These are phyloP conservation scores for Russula ochroleuca DNA, from an alignment of 768 basidiomycete species.

Conservation along the genomic window DNA sequence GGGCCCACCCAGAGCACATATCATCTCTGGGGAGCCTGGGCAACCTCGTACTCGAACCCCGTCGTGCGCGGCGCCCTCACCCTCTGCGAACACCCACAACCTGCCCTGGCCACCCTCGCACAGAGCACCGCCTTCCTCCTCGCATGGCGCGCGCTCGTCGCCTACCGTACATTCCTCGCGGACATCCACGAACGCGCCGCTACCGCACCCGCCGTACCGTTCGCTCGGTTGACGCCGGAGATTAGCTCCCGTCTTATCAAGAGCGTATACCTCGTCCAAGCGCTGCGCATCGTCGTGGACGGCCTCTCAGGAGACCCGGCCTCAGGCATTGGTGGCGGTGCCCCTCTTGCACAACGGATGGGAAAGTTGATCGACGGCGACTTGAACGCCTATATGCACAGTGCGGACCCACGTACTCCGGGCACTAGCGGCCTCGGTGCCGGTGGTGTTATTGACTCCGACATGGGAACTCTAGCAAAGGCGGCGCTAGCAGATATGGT, in stretches of 20 bases:
- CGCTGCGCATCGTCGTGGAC: not conserved
- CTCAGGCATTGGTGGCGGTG: not conserved
- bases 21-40: constrained; percentile 10
- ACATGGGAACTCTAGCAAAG: not conserved
- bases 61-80: constrained; percentile 9
- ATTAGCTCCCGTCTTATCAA: not conserved
- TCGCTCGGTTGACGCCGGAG: not conserved
- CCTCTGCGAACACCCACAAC: not conserved
- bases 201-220: too few species aligned
- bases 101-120: constrained; percentile 1
- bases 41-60: constrained; percentile 8
- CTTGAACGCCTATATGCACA: not conserved
- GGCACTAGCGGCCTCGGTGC: not conserved
- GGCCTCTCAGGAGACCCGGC: not conserved
- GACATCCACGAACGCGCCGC: not conserved
- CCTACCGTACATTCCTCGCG: constrained; percentile 14
- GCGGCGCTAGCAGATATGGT: constrained; percentile 7
- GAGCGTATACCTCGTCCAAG: not conserved
- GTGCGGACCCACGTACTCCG: not conserved
- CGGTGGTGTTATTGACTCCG: not conserved
- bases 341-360: not conserved
- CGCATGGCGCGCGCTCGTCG: constrained; percentile 14
- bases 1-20: constrained; percentile 2
- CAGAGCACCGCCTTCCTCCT: constrained; percentile 8
- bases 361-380: not conserved